Base-by-base conservation (phyloP, 352 stramenopile genomes). In the Globisporangium ultimum region DNA sequence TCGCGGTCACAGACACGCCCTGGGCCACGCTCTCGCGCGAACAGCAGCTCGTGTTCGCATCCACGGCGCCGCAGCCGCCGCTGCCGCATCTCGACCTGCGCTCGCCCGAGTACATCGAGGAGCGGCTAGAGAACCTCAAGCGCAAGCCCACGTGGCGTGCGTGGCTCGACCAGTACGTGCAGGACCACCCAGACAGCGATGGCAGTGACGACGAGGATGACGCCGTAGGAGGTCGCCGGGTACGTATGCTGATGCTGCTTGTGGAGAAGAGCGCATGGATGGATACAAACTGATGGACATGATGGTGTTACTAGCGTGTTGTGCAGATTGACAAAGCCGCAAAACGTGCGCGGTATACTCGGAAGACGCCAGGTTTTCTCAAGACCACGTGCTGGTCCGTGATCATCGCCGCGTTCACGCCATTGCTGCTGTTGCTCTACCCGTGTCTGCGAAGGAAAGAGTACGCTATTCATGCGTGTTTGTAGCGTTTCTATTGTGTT, bases 121-220 rank as follows among this genome's bases (percentile, higher is more conserved):
- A 94, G 64, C 81, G 85, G 15, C 70, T 94, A 53, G 85, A 94
- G 60, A 94, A 94, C 72, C 78, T 94, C 66, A 94, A 94, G 70
- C 75, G 81, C 46, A 80, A 76, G 41, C 79, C 71, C 9, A 78
- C 71, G 22, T 91, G 78, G 78, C 58, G 45, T 20, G 48, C 78
- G 53, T 94, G 72, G 47, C 63, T 94, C 48, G 82, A 94, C 62
- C 70, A 89, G 48, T 94, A 91, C 63, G 85, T 94, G 41, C 47
- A 74, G 36, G 67, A 74, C 12, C 69, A 85, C 53, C 63, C 80
- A 45, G 54, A 78, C 13, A 64, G 59, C 21, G 81, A 89, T 18
- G 53, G 64, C 41, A 66, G 68, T 21, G 68, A 78, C 2, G 62
- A 45, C 34, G 61, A 55, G 22, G 48, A 48, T 13, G 54, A 57